Base-by-base conservation (phyloP, 768 basidiomycete genomes). In the Russula olivacea region DNA sequence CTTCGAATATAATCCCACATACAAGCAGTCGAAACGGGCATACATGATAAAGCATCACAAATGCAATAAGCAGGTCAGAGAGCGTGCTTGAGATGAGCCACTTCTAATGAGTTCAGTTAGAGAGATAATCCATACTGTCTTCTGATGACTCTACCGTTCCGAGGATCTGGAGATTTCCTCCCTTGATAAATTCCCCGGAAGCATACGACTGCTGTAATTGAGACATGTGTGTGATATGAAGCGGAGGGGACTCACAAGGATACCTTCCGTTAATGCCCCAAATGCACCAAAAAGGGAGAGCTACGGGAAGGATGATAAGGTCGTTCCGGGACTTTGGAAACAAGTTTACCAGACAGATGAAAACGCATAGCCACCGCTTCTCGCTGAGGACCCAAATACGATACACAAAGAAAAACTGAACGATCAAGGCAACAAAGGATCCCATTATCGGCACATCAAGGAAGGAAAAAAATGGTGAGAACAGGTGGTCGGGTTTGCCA, bases 371-470 rank as follows among this genome's bases (percentile, higher is more conserved):
- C 52, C n/a, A 25, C 5, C 38, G 6, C 21, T 21, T 55, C 15
- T 34, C n/a, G 28, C 62, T 45, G 4, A 63, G 58, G 23, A 59
- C 47, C 51, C 45, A 69, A 21, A 75, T 74, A 10, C 73, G 69
- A 54, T 72, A 72, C 47, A 69, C 70, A 61, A 72, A 74, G 51
- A 75, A 75, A 8, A 72, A 45, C 57, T 74, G 71, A 11, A 73
- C 69, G 12, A 61, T 62, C 30, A 74, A 64, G 6, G 69, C 65
- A 25, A 72, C 66, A 6, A 72, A 12, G 10, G 68, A 55, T 4
- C 70, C 73, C 32, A 74, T 65, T 9, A 74, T 57, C 21, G 72
- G 72, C 4, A 68, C 68, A 51, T 72, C 72, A 38, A 72, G 66
- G 8, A 28, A 28, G 4, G 28, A 28, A 28, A 28, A 4, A 28